Percentiles rank a stretch among this genome's conserved stretches.
Conservation (phyloP, 345 rosid species). For the Brassica rapa region DNA sequence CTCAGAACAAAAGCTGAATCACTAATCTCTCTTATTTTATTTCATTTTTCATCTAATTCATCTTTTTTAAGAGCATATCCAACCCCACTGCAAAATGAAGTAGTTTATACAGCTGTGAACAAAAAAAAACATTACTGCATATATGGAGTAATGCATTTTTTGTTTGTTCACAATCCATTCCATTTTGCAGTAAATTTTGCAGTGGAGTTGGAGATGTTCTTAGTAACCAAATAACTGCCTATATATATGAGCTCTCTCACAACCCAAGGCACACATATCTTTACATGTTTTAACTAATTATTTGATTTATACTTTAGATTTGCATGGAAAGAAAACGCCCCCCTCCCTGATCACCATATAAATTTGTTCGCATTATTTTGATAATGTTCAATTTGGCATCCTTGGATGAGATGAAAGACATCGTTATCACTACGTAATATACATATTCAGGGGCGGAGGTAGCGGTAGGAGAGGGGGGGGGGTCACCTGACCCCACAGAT, state of each 20-base stretch:
- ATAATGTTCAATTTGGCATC: neutral
- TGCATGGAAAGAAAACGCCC: slow-evolving; percentile 16
- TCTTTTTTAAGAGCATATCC: neutral
- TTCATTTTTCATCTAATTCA: neutral
- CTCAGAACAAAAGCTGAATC: neutral
- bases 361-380: neutral
- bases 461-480: too few relatives aligned
- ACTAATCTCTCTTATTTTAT: neutral
- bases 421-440: slow-evolving; percentile 1
- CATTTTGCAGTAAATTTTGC: too few relatives aligned
- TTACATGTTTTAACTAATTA: neutral
- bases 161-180: too few relatives aligned
- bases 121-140: too few relatives aligned
- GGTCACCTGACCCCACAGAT: too few relatives aligned
- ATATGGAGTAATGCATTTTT: too few relatives aligned
- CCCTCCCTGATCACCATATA: neutral
- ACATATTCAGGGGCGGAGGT: neutral
- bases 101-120: too few relatives aligned
- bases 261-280: neutral
- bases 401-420: neutral
- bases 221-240: slow-evolving; percentile 7
- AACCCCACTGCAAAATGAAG: too few relatives aligned
- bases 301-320: neutral
- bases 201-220: too few relatives aligned
- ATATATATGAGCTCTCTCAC: slow-evolving; percentile 2